Evolutionary conservation across 2,329 filamentous ascomycete species (phyloP).

Genomic region (Cadophora sp.): DNA sequence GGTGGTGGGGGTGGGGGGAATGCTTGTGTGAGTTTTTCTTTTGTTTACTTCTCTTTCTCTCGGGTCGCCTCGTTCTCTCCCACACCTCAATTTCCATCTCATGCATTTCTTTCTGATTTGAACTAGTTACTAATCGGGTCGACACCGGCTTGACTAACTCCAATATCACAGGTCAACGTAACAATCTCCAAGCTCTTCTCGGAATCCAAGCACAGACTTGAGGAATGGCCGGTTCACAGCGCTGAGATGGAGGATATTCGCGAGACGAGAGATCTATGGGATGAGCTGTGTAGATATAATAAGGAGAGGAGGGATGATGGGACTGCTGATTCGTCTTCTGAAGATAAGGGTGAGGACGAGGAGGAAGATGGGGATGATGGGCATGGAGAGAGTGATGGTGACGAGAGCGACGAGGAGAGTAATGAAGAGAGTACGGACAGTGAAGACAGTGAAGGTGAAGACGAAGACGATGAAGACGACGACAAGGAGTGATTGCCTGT

Average conservation of each 20-base stretch:
- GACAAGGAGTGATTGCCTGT: background rate
- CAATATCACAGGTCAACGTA: background rate
- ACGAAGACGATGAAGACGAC: too few species aligned
- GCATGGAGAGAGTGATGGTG: too few species aligned
- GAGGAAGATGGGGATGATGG: background rate
- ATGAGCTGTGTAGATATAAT: slow-evolving; percentile 7
- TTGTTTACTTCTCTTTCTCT: too few species aligned
- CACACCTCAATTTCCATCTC: too few species aligned
- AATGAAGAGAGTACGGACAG: too few species aligned
- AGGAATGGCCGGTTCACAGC: background rate
- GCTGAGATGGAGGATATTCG: background rate
- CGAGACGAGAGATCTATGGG: background rate
- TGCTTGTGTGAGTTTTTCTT: background rate
- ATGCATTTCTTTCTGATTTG: too few species aligned
- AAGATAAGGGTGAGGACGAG: background rate
- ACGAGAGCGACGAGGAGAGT: too few species aligned
- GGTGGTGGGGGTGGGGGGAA: background rate
- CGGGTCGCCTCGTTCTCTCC: too few species aligned
- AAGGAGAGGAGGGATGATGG: background rate
- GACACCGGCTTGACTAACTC: too few species aligned
- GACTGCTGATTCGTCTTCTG: background rate
- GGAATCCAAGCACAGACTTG: background rate
- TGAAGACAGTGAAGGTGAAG: too few species aligned
- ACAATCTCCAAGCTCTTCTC: slow-evolving; percentile 1
- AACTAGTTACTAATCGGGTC: too few species aligned